Percentiles rank a stretch among this genome's conserved stretches.
Conservation (phyloP, 345 rosid genomes). For the Ceriops decandra region DNA sequence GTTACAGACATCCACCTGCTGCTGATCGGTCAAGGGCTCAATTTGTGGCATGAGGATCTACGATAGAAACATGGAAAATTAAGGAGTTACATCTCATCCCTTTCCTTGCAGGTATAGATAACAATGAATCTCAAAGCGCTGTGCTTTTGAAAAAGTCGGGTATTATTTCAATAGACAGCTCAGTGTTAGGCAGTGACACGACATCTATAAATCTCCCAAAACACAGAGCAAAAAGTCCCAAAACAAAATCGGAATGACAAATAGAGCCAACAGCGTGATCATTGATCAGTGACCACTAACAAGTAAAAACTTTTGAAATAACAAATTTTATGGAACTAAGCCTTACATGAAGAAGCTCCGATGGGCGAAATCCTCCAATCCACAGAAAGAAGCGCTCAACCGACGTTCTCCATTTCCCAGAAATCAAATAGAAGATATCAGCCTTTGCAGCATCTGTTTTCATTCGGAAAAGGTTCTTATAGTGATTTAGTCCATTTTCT, state of each 20-base stretch:
- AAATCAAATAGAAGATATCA: conserved; percentile 80
- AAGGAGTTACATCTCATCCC: neutral
- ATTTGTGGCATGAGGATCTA: conserved; percentile 71
- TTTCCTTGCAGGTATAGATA: too few species aligned
- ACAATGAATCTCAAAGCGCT: too few species aligned
- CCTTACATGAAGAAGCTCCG: conserved; percentile 68
- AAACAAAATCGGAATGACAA: too few species aligned
- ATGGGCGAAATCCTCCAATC: conserved; percentile 96
- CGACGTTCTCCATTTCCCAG: conserved; percentile 81
- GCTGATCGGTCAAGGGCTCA: conserved; percentile 74
- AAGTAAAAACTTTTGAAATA: too few species aligned
- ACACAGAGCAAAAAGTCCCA: too few species aligned
- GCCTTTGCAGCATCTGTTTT: conserved; percentile 73
- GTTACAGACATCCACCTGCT: conserved; percentile 45
- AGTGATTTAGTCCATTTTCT: conserved; percentile 67
- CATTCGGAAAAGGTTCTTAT: conserved; percentile 67
- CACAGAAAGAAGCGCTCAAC: conserved; percentile 71
- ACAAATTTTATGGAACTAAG: neutral
- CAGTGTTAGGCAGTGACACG: too few species aligned
- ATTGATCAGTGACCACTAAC: too few species aligned
- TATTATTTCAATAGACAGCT: too few species aligned
- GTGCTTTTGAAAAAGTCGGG: too few species aligned
- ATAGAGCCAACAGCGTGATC: too few species aligned
- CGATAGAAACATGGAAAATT: conserved; percentile 7
- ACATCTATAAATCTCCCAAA: too few species aligned